These are phyloP conservation scores for Nannochloropsis oceanica DNA, from an alignment of 108 stramenopile species.

Conservation along the genomic window DNA sequence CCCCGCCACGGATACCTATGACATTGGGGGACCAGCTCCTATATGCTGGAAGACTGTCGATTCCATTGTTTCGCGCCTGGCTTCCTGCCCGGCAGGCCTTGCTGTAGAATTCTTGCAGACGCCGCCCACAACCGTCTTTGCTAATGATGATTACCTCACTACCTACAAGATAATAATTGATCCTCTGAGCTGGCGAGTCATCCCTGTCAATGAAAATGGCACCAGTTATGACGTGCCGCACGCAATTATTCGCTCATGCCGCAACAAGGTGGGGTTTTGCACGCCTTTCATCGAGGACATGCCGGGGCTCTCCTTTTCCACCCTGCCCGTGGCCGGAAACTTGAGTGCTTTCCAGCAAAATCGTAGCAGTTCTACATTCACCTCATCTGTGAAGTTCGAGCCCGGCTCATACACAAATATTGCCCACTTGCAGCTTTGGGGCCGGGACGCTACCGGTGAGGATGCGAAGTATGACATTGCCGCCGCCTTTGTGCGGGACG, in stretches of 20 bases:
- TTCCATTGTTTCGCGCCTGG: not conserved
- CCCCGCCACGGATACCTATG: not conserved
- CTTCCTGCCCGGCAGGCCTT: not conserved
- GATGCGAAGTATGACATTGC: not conserved
- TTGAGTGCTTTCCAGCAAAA: not conserved
- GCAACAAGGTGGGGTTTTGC: not conserved
- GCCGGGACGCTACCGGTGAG: not conserved
- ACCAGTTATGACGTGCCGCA: not conserved
- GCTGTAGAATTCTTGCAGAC: not conserved
- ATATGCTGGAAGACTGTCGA: not conserved
- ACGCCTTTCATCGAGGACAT: not conserved
- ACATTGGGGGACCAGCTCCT: not conserved
- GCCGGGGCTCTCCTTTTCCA: not conserved
- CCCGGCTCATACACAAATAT: not conserved
- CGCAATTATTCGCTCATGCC: not conserved
- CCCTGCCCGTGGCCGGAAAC: not conserved
- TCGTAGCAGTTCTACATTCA: not conserved
- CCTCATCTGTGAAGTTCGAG: not conserved
- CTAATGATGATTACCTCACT: not conserved
- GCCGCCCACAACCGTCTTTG: not conserved
- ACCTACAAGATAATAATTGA: not conserved
- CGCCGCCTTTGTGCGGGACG: not conserved
- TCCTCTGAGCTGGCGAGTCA: not conserved
- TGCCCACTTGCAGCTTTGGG: not conserved
- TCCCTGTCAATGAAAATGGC: not conserved